A percentile compares a stretch with the other conserved stretches of the same genome.
Conservation (phyloP, 768 basidiomycete genomes). For the Amanita rimosa region DNA sequence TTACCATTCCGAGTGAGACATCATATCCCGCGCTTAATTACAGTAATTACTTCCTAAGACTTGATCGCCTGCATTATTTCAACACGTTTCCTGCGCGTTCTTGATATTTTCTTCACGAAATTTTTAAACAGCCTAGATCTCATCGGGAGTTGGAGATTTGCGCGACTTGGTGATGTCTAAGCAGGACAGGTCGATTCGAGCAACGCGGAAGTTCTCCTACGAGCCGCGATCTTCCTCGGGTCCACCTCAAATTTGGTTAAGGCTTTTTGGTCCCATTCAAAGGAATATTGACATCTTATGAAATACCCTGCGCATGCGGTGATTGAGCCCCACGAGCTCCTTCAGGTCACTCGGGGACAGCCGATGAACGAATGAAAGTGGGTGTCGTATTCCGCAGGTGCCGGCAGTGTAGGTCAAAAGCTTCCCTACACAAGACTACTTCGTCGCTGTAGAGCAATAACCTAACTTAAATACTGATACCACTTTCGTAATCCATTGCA, state of each 20-base stretch:
- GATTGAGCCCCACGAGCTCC: neutral
- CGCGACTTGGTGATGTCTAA: neutral
- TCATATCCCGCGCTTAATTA: neutral
- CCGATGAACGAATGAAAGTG: neutral
- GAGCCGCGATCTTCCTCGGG: neutral
- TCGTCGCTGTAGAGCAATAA: neutral
- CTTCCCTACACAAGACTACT: neutral
- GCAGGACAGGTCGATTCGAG: neutral
- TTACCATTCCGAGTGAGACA: neutral
- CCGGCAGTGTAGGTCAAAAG: neutral
- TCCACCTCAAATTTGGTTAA: neutral
- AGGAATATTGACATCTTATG: neutral
- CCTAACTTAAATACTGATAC: conserved; percentile 1
- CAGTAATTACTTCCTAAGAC: neutral
- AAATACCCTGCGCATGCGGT: neutral
- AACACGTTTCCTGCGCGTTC: conserved; percentile 1
- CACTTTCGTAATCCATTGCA: neutral
- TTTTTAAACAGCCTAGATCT: neutral
- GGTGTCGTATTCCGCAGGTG: neutral
- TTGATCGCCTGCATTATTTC: neutral
- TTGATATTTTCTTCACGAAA: neutral
- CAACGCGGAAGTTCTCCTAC: neutral
- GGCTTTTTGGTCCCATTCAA: neutral
- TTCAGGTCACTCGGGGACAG: too few species aligned
- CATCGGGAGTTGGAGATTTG: neutral